A percentile compares a stretch with the other conserved stretches of the same genome.
These are phyloP conservation scores for Nemania sp. DNA, from an alignment of 2,329 filamentous ascomycete species.

Conservation along the genomic window DNA sequence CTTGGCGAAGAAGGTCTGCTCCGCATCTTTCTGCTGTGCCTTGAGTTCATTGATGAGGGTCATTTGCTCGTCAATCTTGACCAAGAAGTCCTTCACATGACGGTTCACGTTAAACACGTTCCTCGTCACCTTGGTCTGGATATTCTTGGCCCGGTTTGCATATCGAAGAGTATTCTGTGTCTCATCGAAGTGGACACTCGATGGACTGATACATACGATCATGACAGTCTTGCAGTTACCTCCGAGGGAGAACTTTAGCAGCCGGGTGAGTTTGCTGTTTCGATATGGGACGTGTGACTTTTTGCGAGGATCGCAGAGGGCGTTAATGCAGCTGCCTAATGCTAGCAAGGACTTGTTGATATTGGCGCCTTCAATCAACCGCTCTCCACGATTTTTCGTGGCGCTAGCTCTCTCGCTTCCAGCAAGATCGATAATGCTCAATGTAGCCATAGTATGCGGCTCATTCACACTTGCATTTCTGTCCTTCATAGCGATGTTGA, in stretches of 20 bases:
- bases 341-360: slow-evolving; percentile 99
- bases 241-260: slow-evolving; percentile 95
- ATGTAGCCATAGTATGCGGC: slow-evolving; percentile 95
- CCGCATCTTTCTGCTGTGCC: slow-evolving; percentile 87
- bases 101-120: slow-evolving; percentile 99
- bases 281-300: slow-evolving; percentile 94
- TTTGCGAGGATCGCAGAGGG: slow-evolving; percentile 89
- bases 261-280: slow-evolving; percentile 93
- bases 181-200: slow-evolving; percentile 95
- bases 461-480: slow-evolving; percentile 90
- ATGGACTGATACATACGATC: slow-evolving; percentile 98
- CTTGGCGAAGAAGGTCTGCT: slow-evolving; percentile 79
- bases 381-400: slow-evolving; percentile 92
- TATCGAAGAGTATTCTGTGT: slow-evolving; percentile 98
- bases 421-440: slow-evolving; percentile 97
- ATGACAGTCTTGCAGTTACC: slow-evolving; percentile 99
- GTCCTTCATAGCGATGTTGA: slow-evolving; percentile 94
- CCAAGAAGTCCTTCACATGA: slow-evolving; percentile 97
- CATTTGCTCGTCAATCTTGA: slow-evolving; percentile 99
- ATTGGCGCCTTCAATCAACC: slow-evolving; percentile 91
- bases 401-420: slow-evolving; percentile 95
- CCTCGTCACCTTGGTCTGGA: slow-evolving; percentile 98
- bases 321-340: slow-evolving; percentile 96
- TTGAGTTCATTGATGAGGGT: slow-evolving; percentile 95
- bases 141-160: slow-evolving; percentile 97